Conservation (phyloP, 768 basidiomycete species). For the Hygrophoropsis aurantiaca region DNA sequence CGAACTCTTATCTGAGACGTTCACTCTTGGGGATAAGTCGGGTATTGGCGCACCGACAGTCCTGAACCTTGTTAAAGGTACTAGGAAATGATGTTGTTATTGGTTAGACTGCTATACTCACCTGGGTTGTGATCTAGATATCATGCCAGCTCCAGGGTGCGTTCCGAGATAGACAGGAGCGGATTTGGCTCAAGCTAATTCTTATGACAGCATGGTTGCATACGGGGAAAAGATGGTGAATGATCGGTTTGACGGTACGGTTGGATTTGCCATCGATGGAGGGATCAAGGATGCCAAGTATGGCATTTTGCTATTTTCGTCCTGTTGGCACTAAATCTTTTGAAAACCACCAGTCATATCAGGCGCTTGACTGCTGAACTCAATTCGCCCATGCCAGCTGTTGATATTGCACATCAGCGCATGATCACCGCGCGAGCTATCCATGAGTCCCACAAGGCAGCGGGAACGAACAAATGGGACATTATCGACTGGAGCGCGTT, state of each 20-base stretch:
- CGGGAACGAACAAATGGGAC: constrained; percentile 51
- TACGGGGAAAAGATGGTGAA: constrained; percentile 71
- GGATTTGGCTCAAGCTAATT: neutral
- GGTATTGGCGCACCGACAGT: constrained; percentile 71
- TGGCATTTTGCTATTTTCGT: constrained; percentile 14
- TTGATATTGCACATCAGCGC: constrained; percentile 75
- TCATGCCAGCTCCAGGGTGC: constrained; percentile 66
- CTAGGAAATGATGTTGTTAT: neutral
- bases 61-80: constrained; percentile 58
- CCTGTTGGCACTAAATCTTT: constrained; percentile 1
- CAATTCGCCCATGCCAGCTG: constrained; percentile 67
- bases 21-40: constrained; percentile 81
- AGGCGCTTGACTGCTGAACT: constrained; percentile 64
- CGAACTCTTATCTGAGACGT: constrained; percentile 79
- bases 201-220: constrained; percentile 41
- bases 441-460: constrained; percentile 46
- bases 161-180: constrained; percentile 9
- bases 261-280: constrained; percentile 81
- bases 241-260: constrained; percentile 71
- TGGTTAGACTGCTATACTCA: constrained; percentile 6
- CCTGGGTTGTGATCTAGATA: constrained; percentile 40
- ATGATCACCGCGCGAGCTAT: constrained; percentile 77
- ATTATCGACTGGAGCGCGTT: constrained; percentile 82
- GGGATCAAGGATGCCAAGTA: constrained; percentile 83
- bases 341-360: constrained; percentile 49